A percentile compares a stretch with the other conserved stretches of the same genome.
Evolutionary conservation across 1,284 basidiomycete species (phyloP).

Genomic region (Gomphus bonarii): DNA sequence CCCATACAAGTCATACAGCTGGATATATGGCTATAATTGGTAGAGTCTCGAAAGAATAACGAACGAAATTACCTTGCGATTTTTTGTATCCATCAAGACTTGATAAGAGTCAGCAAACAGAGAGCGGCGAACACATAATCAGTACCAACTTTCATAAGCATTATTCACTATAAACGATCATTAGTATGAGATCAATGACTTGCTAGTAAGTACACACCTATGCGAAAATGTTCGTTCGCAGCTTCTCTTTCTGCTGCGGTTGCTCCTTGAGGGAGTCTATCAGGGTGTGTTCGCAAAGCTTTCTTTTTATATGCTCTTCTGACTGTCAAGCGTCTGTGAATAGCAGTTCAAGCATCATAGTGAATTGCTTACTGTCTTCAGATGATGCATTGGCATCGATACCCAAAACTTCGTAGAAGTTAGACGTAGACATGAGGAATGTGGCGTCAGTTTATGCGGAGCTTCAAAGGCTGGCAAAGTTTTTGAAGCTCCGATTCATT

Average conservation of each 20-base stretch:
- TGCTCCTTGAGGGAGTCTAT: conserved; percentile 43
- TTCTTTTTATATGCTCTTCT: conserved; percentile 51
- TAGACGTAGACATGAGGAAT: not conserved
- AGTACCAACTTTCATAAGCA: conserved; percentile 30
- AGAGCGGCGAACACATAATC: not conserved
- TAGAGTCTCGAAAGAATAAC: not conserved
- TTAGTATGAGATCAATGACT: not conserved
- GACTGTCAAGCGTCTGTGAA: conserved; percentile 26
- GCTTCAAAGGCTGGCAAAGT: no score
- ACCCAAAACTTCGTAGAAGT: conserved; percentile 44
- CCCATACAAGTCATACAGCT: conserved; percentile 62
- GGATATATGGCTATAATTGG: conserved; percentile 3
- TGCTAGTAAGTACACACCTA: conserved; percentile 20
- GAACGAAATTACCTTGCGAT: conserved; percentile 25
- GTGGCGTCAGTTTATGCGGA: no score
- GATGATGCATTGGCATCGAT: conserved; percentile 28
- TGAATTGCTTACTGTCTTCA: conserved; percentile 31
- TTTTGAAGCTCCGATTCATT: no score
- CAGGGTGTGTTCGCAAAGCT: conserved; percentile 55
- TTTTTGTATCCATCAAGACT: conserved; percentile 32
- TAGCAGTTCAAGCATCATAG: not conserved
- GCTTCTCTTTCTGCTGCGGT: conserved; percentile 34
- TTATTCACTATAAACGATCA: conserved; percentile 29
- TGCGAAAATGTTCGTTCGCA: conserved; percentile 42
- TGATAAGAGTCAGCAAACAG: not conserved